Conservation (phyloP, 192 early-diverging fungal genomes). For the Entophlyctis luteolus region DNA sequence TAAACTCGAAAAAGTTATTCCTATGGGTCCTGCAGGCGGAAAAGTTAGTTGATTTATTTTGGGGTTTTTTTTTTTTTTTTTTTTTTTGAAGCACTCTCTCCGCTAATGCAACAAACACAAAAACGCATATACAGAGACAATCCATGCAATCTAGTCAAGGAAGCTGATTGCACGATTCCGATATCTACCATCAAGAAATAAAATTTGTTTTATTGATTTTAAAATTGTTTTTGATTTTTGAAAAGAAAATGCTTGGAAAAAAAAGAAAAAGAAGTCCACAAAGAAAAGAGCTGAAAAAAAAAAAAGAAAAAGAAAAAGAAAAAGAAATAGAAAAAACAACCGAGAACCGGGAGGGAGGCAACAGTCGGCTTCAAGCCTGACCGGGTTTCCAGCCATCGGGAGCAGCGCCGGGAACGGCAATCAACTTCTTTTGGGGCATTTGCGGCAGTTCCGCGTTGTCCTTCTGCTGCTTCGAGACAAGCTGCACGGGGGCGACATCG, state of each 20-base stretch:
- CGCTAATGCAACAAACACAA: too few relatives aligned
- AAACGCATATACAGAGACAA: slow-evolving; percentile 5
- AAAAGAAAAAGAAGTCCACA: background rate
- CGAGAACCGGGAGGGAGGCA: background rate
- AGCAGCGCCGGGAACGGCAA: slow-evolving; percentile 15
- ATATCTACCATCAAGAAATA: too few relatives aligned
- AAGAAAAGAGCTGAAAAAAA: background rate
- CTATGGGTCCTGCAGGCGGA: slow-evolving; percentile 25
- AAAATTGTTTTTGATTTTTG: background rate
- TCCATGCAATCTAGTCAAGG: background rate
- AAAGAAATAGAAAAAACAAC: background rate
- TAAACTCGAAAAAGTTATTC: slow-evolving; percentile 37
- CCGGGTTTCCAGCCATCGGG: slow-evolving; percentile 6
- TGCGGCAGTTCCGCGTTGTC: slow-evolving; percentile 1
- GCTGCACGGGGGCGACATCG: background rate
- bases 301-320: background rate
- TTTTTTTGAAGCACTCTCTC: background rate
- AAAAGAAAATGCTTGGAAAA: background rate
- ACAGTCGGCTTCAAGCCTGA: background rate
- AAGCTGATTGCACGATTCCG: too few relatives aligned
- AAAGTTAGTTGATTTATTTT: slow-evolving; percentile 13
- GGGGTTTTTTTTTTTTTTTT: background rate
- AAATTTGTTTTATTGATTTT: slow-evolving; percentile 6
- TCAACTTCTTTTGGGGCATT: slow-evolving; percentile 11
- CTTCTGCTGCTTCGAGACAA: background rate